Conservation (phyloP, 495 filamentous ascomycete genomes). For the Viridothelium virens region DNA sequence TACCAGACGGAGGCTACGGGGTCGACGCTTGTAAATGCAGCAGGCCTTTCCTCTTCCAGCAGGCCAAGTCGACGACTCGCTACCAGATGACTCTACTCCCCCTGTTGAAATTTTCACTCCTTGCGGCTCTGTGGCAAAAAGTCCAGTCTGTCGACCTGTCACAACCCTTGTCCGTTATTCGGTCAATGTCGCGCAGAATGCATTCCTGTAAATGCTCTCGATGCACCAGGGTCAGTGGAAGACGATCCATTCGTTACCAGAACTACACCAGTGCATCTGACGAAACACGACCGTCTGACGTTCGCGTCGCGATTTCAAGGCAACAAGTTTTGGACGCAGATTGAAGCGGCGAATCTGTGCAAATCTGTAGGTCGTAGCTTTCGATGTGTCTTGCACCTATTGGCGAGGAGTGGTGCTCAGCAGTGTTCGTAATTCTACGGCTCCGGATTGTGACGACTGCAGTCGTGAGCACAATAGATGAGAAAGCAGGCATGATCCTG, state of each 20-base stretch:
- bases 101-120: background rate
- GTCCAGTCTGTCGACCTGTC: constrained; percentile 10
- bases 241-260: constrained; percentile 1
- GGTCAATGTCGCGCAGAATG: constrained; percentile 9
- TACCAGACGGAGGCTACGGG: background rate
- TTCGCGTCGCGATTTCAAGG: background rate
- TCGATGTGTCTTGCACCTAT: too few species aligned
- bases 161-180: background rate
- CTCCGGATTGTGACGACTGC: background rate
- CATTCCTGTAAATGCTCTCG: background rate
- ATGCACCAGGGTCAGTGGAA: background rate
- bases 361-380: too few species aligned
- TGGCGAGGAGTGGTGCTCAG: too few species aligned
- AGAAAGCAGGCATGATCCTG: constrained; percentile 5
- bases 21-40: background rate
- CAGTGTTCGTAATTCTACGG: background rate
- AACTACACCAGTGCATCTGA: background rate
- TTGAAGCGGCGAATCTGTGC: background rate
- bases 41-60: background rate
- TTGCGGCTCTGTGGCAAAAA: constrained; percentile 9
- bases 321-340: background rate
- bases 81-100: background rate
- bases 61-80: background rate
- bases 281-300: background rate
- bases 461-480: background rate